Conservation (phyloP, 148 eudicot genomes). For the Diospyros lotus region DNA sequence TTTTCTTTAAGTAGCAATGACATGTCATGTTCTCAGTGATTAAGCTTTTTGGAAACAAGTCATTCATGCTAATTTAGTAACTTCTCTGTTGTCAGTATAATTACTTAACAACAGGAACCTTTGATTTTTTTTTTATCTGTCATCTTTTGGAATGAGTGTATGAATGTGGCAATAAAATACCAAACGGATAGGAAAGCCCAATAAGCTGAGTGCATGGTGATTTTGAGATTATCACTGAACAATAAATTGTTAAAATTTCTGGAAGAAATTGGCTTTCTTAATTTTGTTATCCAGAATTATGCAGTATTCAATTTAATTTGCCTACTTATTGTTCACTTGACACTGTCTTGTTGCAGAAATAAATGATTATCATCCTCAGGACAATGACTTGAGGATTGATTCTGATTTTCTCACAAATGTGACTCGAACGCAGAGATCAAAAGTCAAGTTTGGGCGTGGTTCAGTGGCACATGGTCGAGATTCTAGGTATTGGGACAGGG, state of each 20-base stretch:
- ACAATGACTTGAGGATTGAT: constrained; percentile 58
- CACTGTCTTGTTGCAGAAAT: constrained; percentile 41
- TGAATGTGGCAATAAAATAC: neutral
- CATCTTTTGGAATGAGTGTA: neutral
- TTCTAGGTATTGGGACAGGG: constrained; percentile 94
- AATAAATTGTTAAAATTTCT: neutral
- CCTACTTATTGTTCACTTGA: constrained; percentile 19
- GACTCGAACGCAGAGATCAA: constrained; percentile 47
- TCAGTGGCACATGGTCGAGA: constrained; percentile 79
- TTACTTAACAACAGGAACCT: neutral
- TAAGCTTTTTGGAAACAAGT: neutral
- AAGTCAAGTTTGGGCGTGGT: constrained; percentile 74
- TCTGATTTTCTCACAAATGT: constrained; percentile 83
- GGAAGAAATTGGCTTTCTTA: neutral
- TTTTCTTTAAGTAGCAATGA: neutral
- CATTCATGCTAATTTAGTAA: neutral
- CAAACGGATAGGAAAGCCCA: neutral
- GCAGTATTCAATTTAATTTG: constrained; percentile 6
- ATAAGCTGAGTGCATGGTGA: constrained; percentile 1
- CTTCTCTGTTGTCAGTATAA: neutral
- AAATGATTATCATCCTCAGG: constrained; percentile 31
- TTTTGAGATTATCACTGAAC: neutral
- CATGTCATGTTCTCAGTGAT: neutral
- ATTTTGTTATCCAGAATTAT: neutral
- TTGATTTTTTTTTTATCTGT: neutral